Evolutionary conservation across 305 asterid species (phyloP), one percentile per base, ranked within the genome.

Genomic region (Nicotiana rustica): DNA sequence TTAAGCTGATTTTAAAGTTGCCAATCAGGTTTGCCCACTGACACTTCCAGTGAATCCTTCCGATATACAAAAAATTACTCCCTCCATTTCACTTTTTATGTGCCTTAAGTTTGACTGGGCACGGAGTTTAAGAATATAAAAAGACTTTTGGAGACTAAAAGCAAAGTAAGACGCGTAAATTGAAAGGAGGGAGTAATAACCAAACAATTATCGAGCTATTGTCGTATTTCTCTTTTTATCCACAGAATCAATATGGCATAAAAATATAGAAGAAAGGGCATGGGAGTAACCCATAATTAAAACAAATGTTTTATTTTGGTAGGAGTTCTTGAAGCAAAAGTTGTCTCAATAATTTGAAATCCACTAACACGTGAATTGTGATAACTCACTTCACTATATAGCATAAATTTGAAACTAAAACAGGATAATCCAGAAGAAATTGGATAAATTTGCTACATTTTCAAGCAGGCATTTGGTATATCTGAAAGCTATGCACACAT

Each of bases 391-490:
- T 71, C 52, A 21, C 14, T 59, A 49, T 49, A 73, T 64, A 47
- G 29, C 64, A 49, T 1, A 73, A 49, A 60, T 75, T 75, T 14
- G 64, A 21, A 49, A 25, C 25, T 49, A 75, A 25, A 49, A 1
- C 79, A 25, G 65, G 21, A n/a, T 17, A 59, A 5, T 6, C 21
- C 25, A 59, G 79, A 41, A 25, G 47, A 75, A 75, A 75, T 10
- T 14, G 64, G 41, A 75, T 75, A 52, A 52, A 4, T 52, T 4
- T 0, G 79, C 44, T 49, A 75, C 31, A 75, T 4, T 75, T 73
- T 75, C 79, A 52, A 75, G 79, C 79, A 25, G 79, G 79, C 64
- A 75, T 14, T 52, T 19, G 29, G 47, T 75, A 41, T 14, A 25
- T 49, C 65, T 13, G 64, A 75, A 75, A 49, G 44, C 9, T 29